These are phyloP conservation scores for Xylariaceae sp. DNA, from an alignment of 2,329 filamentous ascomycete genomes.

Conservation along the genomic window DNA sequence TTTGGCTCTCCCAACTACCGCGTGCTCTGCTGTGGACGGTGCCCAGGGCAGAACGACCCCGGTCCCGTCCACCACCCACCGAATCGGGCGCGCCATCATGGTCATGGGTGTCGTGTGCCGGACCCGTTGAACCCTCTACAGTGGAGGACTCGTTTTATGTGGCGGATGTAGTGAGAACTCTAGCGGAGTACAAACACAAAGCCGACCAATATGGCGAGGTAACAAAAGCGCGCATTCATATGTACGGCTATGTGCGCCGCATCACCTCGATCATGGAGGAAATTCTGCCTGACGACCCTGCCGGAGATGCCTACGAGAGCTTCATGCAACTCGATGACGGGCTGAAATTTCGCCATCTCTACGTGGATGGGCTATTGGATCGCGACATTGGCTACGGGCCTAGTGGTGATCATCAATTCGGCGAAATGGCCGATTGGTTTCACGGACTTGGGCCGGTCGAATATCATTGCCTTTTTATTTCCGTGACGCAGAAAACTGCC, in stretches of 20 bases:
- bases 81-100: slow-evolving; percentile 2
- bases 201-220: slow-evolving; percentile 3
- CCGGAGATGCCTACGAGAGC: not conserved
- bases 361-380: slow-evolving; percentile 4
- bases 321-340: not conserved
- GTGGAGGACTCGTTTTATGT: slow-evolving; percentile 3
- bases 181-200: slow-evolving; percentile 3
- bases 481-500: not conserved
- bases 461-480: slow-evolving; percentile 3
- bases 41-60: not conserved
- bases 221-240: not conserved
- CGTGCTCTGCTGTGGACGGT: slow-evolving; percentile 4
- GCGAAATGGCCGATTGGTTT: slow-evolving; percentile 2
- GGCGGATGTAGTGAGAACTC: not conserved
- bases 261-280: slow-evolving; percentile 4
- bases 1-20: slow-evolving; percentile 5
- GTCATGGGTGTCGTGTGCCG: slow-evolving; percentile 2
- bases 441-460: slow-evolving; percentile 2
- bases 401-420: slow-evolving; percentile 3
- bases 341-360: slow-evolving; percentile 1
- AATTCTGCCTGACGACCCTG: not conserved
- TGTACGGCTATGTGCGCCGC: slow-evolving; percentile 3
- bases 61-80: not conserved
- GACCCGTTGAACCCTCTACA: not conserved
- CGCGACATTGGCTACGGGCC: slow-evolving; percentile 6